These are phyloP conservation scores for Geotrichum phurueaensis DNA, from an alignment of 1,139 yeast genomes.

Conservation along the genomic window DNA sequence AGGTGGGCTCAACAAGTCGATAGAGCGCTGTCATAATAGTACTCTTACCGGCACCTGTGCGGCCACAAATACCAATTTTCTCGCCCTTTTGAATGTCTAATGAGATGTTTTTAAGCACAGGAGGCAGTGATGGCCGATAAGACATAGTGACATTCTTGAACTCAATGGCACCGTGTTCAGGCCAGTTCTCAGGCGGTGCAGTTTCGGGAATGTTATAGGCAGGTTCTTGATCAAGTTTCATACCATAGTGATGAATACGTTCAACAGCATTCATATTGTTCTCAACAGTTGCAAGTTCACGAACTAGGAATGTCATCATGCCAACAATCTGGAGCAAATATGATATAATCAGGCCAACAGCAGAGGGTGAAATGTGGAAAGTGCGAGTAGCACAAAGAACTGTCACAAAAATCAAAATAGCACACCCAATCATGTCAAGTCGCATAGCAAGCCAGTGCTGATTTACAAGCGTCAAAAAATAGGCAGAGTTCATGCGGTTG, in stretches of 20 bases:
- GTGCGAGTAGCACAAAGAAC: conserved; percentile 58
- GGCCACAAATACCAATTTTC: conserved; percentile 70
- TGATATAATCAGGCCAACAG: conserved; percentile 65
- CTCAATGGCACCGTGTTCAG: conserved; percentile 48
- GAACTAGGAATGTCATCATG: conserved; percentile 34
- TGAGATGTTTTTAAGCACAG: conserved; percentile 54
- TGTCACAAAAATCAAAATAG: conserved; percentile 43
- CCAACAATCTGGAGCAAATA: conserved; percentile 30
- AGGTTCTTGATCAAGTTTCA: conserved; percentile 61
- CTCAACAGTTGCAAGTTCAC: conserved; percentile 61
- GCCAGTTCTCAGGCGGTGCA: conserved; percentile 60
- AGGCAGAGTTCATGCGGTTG: conserved; percentile 66
- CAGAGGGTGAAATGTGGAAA: conserved; percentile 55
- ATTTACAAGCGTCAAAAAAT: conserved; percentile 55
- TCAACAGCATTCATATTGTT: conserved; percentile 83
- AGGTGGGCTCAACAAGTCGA: conserved; percentile 51
- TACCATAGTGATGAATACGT: conserved; percentile 66
- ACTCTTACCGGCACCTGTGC: conserved; percentile 78
- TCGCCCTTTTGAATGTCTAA: conserved; percentile 48
- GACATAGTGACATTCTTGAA: conserved; percentile 57
- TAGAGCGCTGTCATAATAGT: conserved; percentile 62
- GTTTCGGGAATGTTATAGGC: conserved; percentile 46
- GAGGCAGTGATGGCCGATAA: conserved; percentile 72
- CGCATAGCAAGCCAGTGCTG: conserved; percentile 75
- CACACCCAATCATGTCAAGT: conserved; percentile 49